Percentiles rank a stretch among this genome's conserved stretches.
Evolutionary conservation across 2,329 filamentous ascomycete genomes (phyloP).

Genomic region (Pseudohalonectria lignicola): DNA sequence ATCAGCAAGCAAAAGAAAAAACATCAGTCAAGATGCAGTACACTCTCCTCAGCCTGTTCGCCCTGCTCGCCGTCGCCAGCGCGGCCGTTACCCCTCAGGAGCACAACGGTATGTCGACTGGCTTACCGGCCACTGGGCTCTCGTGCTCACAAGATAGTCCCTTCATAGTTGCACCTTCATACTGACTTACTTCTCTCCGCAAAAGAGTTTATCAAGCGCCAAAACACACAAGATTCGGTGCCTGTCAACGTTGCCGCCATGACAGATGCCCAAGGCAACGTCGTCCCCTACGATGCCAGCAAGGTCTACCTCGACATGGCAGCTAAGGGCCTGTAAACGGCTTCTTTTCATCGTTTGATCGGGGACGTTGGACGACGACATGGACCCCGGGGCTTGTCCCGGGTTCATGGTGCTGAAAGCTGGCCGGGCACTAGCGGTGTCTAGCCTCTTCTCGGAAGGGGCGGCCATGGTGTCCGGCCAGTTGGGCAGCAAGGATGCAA

Average conservation of each 20-base stretch:
- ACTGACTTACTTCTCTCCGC: constrained; percentile 4
- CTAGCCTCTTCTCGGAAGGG: too few relatives aligned
- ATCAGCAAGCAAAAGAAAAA: too few relatives aligned
- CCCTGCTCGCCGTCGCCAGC: constrained; percentile 32
- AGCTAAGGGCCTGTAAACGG: constrained; percentile 22
- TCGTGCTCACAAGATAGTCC: too few relatives aligned
- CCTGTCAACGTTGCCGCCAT: constrained; percentile 31
- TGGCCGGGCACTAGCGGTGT: too few relatives aligned
- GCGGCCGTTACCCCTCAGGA: constrained; percentile 2
- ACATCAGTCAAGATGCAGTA: constrained; percentile 38
- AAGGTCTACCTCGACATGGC: constrained; percentile 29
- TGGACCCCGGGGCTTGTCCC: too few relatives aligned
- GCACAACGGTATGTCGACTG: constrained; percentile 14
- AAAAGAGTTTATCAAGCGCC: constrained; percentile 21
- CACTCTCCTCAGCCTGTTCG: constrained; percentile 33
- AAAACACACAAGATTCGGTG: constrained; percentile 14
- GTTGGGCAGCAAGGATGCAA: too few relatives aligned
- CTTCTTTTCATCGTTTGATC: background rate
- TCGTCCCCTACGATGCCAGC: constrained; percentile 31
- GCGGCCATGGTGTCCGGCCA: too few relatives aligned
- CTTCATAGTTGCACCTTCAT: too few relatives aligned
- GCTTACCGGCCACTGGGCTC: background rate
- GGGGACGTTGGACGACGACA: too few relatives aligned
- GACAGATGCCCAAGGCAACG: constrained; percentile 30
- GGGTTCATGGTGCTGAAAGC: too few relatives aligned